A percentile compares a stretch with the other conserved stretches of the same genome.
phyloP scores from a whole-genome alignment of 2,329 filamentous ascomycete species.

The Cylindrodendrum hubeiense region DNA sequence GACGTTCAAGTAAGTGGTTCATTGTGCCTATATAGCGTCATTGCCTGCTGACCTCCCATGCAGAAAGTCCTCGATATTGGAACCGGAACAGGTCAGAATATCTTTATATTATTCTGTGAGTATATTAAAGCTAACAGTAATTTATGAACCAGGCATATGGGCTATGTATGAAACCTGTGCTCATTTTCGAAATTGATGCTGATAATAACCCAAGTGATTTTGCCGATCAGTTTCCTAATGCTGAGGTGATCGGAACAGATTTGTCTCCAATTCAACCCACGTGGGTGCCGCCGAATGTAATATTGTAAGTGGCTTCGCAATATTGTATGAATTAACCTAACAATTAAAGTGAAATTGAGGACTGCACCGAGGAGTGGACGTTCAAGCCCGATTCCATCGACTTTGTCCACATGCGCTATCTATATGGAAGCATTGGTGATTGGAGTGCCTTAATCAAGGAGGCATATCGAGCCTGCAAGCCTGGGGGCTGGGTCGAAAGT shows the following conservation, averaged over 20 bases:
- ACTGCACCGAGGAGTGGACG: constrained; percentile 49
- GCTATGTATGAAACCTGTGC: constrained; percentile 52
- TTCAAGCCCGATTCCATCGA: constrained; percentile 59
- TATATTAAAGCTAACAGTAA: accelerated
- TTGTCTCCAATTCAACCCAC: constrained; percentile 68
- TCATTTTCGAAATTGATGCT: accelerated
- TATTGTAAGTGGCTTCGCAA: constrained; percentile 40
- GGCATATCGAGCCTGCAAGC: constrained; percentile 64
- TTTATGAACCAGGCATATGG: constrained; percentile 53
- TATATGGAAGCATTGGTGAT: constrained; percentile 68
- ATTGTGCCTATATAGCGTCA: constrained; percentile 15
- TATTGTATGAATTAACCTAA: not conserved
- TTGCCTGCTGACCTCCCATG: constrained; percentile 5
- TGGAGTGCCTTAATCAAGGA: constrained; percentile 66
- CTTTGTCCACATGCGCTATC: constrained; percentile 70
- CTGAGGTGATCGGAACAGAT: constrained; percentile 63
- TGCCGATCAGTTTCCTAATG: constrained; percentile 57
- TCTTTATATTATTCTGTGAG: accelerated
- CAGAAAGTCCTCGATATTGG: constrained; percentile 59
- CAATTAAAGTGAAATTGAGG: constrained; percentile 36
- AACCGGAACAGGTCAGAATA: constrained; percentile 63
- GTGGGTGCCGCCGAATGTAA: constrained; percentile 62
- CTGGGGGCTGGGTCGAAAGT: constrained; percentile 62
- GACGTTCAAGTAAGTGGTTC: constrained; percentile 35
- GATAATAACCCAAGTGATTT: constrained; percentile 58